Evolutionary conservation across 2,329 filamentous ascomycete species (phyloP).

Genomic region (Penicillium sp.): DNA sequence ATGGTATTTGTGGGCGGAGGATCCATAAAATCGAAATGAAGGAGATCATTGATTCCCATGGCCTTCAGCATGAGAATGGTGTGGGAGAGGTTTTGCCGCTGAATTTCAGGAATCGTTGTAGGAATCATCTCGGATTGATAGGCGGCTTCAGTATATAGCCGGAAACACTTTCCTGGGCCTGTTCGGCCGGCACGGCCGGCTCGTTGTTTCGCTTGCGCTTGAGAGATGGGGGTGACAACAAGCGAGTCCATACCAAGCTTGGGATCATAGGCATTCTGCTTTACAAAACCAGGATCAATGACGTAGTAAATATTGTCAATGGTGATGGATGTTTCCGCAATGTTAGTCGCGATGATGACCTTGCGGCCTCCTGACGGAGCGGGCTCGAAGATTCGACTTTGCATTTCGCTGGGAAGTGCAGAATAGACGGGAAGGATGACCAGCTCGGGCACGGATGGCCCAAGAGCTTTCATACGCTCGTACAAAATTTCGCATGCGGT

Average conservation of each 20-base stretch:
- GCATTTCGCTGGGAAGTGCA: slow-evolving; percentile 85
- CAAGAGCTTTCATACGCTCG: slow-evolving; percentile 93
- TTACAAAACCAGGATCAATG: slow-evolving; percentile 93
- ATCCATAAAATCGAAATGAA: slow-evolving; percentile 99
- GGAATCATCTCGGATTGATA: slow-evolving; percentile 97
- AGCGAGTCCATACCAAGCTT: slow-evolving; percentile 97
- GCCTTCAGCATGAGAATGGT: slow-evolving; percentile 98
- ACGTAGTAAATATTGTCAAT: slow-evolving; percentile 98
- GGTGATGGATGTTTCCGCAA: slow-evolving; percentile 95
- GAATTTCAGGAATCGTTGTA: slow-evolving; percentile 92
- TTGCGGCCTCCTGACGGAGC: slow-evolving; percentile 80
- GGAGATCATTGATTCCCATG: slow-evolving; percentile 96
- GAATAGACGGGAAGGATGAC: slow-evolving; percentile 96
- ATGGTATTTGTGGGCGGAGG: slow-evolving; percentile 96
- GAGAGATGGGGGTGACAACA: slow-evolving; percentile 91
- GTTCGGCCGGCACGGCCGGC: slow-evolving; percentile 90
- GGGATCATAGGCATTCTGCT: slow-evolving; percentile 94
- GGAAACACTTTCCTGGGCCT: slow-evolving; percentile 91
- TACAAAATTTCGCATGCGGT: slow-evolving; percentile 86
- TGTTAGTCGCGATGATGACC: slow-evolving; percentile 96
- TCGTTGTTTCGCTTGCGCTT: slow-evolving; percentile 92
- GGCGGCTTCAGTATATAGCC: slow-evolving; percentile 89
- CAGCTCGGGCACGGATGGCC: slow-evolving; percentile 82
- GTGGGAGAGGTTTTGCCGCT: slow-evolving; percentile 83
- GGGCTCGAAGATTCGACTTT: slow-evolving; percentile 90